These are phyloP conservation scores for Syncephalastrum sp. DNA, from an alignment of 371 early-diverging fungal genomes.

Conservation along the genomic window DNA sequence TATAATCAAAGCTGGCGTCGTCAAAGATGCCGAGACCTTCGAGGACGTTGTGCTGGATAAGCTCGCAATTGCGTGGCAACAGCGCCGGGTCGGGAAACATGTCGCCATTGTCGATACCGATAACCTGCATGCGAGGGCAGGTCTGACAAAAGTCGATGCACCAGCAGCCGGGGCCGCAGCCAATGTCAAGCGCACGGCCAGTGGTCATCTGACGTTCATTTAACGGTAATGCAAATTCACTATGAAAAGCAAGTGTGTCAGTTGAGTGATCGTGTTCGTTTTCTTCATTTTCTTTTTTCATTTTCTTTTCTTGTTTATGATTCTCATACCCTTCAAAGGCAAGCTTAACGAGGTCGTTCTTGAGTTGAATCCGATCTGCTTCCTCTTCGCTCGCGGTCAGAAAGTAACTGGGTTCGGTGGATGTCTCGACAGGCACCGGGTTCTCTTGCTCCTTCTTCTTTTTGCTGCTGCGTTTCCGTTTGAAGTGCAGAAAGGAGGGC, in stretches of 20 bases:
- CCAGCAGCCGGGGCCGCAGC: slow-evolving; percentile 47
- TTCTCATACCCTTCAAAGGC: slow-evolving; percentile 28
- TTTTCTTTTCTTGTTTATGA: too few relatives aligned
- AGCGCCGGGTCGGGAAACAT: slow-evolving; percentile 23
- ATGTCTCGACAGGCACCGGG: not conserved
- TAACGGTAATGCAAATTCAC: slow-evolving; percentile 28
- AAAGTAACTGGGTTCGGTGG: slow-evolving; percentile 6
- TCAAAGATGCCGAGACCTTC: slow-evolving; percentile 8
- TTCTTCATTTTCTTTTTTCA: too few relatives aligned
- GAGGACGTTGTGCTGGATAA: slow-evolving; percentile 21
- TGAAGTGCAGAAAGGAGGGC: too few relatives aligned
- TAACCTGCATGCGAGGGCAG: slow-evolving; percentile 23
- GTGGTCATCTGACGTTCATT: slow-evolving; percentile 16
- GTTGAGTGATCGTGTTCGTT: too few relatives aligned
- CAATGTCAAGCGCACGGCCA: slow-evolving; percentile 36
- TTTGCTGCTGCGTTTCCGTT: not conserved
- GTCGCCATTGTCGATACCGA: slow-evolving; percentile 27
- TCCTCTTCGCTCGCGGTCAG: slow-evolving; percentile 20
- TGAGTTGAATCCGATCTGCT: slow-evolving; percentile 28
- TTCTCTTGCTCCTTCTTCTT: not conserved
- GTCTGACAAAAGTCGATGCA: slow-evolving; percentile 31
- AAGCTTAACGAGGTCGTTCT: slow-evolving; percentile 32
- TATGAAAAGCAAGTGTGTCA: not conserved
- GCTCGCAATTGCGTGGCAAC: slow-evolving; percentile 26
- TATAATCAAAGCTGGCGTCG: slow-evolving; percentile 20